Evolutionary conservation across 208 protist species (phyloP), one percentile per base, ranked within the genome.

Genomic region (Crithidia bombi): DNA sequence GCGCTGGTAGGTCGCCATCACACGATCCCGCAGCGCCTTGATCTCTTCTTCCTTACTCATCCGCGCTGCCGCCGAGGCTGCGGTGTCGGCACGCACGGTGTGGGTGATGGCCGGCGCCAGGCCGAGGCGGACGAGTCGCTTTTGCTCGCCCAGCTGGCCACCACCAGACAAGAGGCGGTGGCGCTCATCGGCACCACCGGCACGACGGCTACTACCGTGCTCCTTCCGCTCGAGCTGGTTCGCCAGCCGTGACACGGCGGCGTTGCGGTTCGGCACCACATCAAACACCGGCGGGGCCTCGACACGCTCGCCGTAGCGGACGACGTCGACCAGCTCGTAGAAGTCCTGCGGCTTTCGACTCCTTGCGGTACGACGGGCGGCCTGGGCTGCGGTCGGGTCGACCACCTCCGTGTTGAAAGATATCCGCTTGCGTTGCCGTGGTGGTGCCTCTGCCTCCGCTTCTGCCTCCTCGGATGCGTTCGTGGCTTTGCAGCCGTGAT

Each of bases 231-330:
- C 80, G 15, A 93, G 69, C 57, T 69, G 65, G 9, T 56, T 68
- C 0, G 90, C 87, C 14, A 94, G 78, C 7, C 78, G 76, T 9
- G 86, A 82, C 28, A 96, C 85, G 33, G 91, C 81, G 7, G 83
- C 80, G 69, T 93, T 70, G 33, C 73, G 74, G 64, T 89, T 89
- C 9, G 91, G 91, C 51, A 94, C 64, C 2, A 87, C 81, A 54
- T 94, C 85, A 47, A 96, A 94, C n/a, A 92, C 85, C 11, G 91
- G 91, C 43, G 91, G 91, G 12, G 89, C 91, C 70, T 93, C 88
- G 3, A 93, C 89, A 3, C 91, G 86, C 68, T 96, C 88, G 25
- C 88, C 88, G 73, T 84, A 94, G 25, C 87, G 85, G 17, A 94
- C 89, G 19, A 96, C 81, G 77, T 96, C 91, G 1, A 96, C 86